phyloP scores from a whole-genome alignment of 1,284 basidiomycete species.

The Moniliophthora roreri region DNA sequence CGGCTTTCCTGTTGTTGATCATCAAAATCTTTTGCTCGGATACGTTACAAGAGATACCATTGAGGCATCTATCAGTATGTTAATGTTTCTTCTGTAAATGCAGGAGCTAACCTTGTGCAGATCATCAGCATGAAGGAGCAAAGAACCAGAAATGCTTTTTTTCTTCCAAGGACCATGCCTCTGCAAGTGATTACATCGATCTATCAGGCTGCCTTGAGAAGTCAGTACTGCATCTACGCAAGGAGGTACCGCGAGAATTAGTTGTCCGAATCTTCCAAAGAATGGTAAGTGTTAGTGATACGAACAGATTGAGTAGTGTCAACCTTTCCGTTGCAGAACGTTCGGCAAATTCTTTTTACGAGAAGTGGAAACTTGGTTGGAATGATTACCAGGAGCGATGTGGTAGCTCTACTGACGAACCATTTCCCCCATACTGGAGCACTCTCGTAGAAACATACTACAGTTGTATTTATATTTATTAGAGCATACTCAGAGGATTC shows the following conservation, averaged over 20 bases:
- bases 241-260: conserved; percentile 67
- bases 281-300: conserved; percentile 41
- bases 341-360: conserved; percentile 68
- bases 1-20: conserved; percentile 65
- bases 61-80: conserved; percentile 47
- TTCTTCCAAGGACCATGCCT: conserved; percentile 24
- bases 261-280: conserved; percentile 75
- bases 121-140: conserved; percentile 19
- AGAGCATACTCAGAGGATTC: too few species aligned
- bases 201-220: conserved; percentile 55
- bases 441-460: conserved; percentile 2
- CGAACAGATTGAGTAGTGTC: conserved; percentile 7
- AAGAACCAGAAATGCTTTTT: conserved; percentile 39
- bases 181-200: conserved; percentile 36
- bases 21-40: conserved; percentile 51
- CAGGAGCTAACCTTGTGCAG: conserved; percentile 21
- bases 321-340: conserved; percentile 42
- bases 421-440: conserved; percentile 60
- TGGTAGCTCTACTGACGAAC: conserved; percentile 58
- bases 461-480: too few species aligned
- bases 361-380: conserved; percentile 58
- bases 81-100: background rate
- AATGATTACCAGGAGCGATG: conserved; percentile 67
- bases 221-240: conserved; percentile 59
- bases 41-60: conserved; percentile 60